Base-by-base conservation (phyloP, 2,329 filamentous ascomycete species). In the Fusarium sp. region DNA sequence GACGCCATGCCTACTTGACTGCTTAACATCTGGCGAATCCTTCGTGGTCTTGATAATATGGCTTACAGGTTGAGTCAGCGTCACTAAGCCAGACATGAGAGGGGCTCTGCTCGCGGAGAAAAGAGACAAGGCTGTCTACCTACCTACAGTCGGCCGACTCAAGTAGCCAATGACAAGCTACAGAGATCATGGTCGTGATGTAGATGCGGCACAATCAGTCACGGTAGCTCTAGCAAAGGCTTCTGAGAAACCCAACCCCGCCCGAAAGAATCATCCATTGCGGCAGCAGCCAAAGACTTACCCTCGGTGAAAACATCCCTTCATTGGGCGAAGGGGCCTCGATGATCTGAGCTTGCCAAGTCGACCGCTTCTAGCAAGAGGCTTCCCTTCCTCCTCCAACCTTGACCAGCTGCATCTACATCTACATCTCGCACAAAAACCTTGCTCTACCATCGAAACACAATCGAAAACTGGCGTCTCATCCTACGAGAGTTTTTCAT, bases 11-110 rank as follows among this genome's bases (percentile, higher is more conserved):
- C 10, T 52, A 8, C 47, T n/a, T 52, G 47, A 27, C 47, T 31
- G 18, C 22, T 6, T 18, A 52, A n/a, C 47, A n/a, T 63, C 18
- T 38, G 31, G 31, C 25, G 42, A n/a, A n/a, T 14, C 27, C 59
- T 68, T 63, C 35, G 47, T 69, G 25, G 69, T 73, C 18, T 69
- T 71, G 38, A 68, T 52, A 22, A 60, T 42, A 22, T 33, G 42
- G 54, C 22, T 10, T 22, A 57, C 42, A 56, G 20, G 10, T 56
- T 70, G 52, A 67, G 62, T 74, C 66, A 73, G 70, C 22, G 40
- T 68, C 70, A 38, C 66, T 71, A 67, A 73, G 70, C 70, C 66
- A 60, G 33, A n/a, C 45, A 47, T 59, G 31, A 36, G 52, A 31
- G 27, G 31, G 47, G 47, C 16, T 50, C 45, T 50, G 25, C 9